Percentiles rank a stretch among this genome's conserved stretches.
phyloP scores from a whole-genome alignment of 768 basidiomycete genomes.

The Boletellus ananiceps region DNA sequence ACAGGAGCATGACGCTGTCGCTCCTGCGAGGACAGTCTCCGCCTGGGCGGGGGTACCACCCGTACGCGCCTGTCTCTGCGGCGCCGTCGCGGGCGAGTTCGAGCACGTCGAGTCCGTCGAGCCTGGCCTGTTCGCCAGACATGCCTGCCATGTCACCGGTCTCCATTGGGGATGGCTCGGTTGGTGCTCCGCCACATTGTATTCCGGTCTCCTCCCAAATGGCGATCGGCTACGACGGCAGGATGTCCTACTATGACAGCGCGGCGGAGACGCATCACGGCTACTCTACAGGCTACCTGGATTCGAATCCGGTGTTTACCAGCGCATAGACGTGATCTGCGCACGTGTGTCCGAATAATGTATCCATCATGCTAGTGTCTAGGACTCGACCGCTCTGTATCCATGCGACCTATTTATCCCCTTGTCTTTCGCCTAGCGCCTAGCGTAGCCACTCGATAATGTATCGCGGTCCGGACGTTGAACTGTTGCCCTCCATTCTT shows the following conservation, averaged over 20 bases:
- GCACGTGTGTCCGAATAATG: slow-evolving; percentile 6
- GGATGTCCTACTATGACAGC: slow-evolving; percentile 27
- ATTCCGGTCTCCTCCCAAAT: slow-evolving; percentile 18
- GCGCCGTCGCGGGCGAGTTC: slow-evolving; percentile 29
- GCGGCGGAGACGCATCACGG: slow-evolving; percentile 19
- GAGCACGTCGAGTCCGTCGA: slow-evolving; percentile 28
- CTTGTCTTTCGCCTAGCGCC: slow-evolving; percentile 7
- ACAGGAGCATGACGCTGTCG: slow-evolving; percentile 76
- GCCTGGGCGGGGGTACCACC: slow-evolving; percentile 50
- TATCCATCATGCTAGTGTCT: slow-evolving; percentile 19
- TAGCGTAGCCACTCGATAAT: slow-evolving; percentile 9
- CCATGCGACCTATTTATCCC: slow-evolving; percentile 24
- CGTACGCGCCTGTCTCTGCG: slow-evolving; percentile 39
- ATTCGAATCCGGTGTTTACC: slow-evolving; percentile 21
- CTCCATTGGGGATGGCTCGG: slow-evolving; percentile 11
- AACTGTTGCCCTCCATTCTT: too few relatives aligned
- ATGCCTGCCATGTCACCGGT: slow-evolving; percentile 20
- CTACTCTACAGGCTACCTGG: slow-evolving; percentile 21
- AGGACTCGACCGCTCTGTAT: slow-evolving; percentile 23
- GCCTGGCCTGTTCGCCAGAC: slow-evolving; percentile 28
- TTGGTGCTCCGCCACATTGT: slow-evolving; percentile 19
- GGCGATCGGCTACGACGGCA: slow-evolving; percentile 19
- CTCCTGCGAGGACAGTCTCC: slow-evolving; percentile 47
- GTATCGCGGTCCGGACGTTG: slow-evolving; percentile 14
- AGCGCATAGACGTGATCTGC: slow-evolving; percentile 14